These are phyloP conservation scores for Zoysia pacifica DNA, from an alignment of 176 grass and related monocot species.

Conservation along the genomic window DNA sequence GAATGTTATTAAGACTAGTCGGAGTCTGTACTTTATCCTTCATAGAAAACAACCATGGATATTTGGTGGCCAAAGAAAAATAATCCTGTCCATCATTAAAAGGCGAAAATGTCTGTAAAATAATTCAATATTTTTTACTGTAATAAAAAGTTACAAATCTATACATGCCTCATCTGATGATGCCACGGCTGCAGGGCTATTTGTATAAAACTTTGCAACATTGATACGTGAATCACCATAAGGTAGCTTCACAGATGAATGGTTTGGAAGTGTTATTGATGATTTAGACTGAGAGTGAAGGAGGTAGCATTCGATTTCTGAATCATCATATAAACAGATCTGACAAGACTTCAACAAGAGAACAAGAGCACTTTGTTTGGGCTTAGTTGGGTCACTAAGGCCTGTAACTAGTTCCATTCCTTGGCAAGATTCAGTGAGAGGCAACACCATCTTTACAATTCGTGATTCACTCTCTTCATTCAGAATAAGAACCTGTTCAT, in stretches of 20 bases:
- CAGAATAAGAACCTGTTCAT: constrained; percentile 76
- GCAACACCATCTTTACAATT: constrained; percentile 81
- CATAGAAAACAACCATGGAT: constrained; percentile 65
- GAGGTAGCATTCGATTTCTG: constrained; percentile 76
- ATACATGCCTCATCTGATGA: constrained; percentile 62
- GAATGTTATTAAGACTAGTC: constrained; percentile 50
- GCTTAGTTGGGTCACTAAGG: constrained; percentile 69
- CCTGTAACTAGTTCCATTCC: constrained; percentile 72
- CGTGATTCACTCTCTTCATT: constrained; percentile 77
- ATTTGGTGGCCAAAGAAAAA: constrained; percentile 63
- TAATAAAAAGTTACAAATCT: constrained; percentile 37
- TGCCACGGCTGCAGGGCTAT: constrained; percentile 43
- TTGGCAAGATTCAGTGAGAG: constrained; percentile 77
- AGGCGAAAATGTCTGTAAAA: constrained; percentile 28
- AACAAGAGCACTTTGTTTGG: constrained; percentile 63
- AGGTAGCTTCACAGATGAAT: constrained; percentile 63
- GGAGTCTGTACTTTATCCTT: constrained; percentile 67
- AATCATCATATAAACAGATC: constrained; percentile 86
- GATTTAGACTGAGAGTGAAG: constrained; percentile 79
- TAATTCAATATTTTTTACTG: constrained; percentile 15
- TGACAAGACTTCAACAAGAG: constrained; percentile 86
- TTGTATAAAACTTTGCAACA: constrained; percentile 63
- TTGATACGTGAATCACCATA: constrained; percentile 73
- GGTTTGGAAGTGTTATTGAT: constrained; percentile 64
- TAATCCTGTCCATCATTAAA: constrained; percentile 52